These are phyloP conservation scores for Xylaria grammica DNA, from an alignment of 495 filamentous ascomycete species.

Conservation along the genomic window DNA sequence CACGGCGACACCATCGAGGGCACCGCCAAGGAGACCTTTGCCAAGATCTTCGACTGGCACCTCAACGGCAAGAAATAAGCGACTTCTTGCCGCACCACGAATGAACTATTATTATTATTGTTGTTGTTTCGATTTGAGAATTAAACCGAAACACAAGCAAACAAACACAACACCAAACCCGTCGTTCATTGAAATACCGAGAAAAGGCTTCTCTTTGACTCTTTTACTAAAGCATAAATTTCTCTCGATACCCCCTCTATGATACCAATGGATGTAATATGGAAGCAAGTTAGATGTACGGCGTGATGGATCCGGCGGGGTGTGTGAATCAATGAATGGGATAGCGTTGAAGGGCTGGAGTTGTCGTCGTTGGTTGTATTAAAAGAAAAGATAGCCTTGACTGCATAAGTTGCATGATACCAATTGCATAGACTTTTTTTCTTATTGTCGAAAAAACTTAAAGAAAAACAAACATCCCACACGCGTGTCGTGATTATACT, in stretches of 20 bases:
- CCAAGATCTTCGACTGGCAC: conserved; percentile 87
- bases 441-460: conserved; percentile 25
- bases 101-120: too few relatives aligned
- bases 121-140: too few relatives aligned
- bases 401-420: conserved; percentile 24
- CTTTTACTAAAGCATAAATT: conserved; percentile 9
- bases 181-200: conserved; percentile 12
- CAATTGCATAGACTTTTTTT: conserved; percentile 25
- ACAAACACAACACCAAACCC: neutral
- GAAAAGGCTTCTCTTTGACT: conserved; percentile 11
- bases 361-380: too few relatives aligned
- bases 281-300: conserved; percentile 9
- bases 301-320: too few relatives aligned
- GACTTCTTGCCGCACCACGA: neutral
- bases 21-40: conserved; percentile 75
- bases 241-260: conserved; percentile 22
- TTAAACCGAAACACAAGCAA: too few relatives aligned
- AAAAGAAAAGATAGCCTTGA: conserved; percentile 13
- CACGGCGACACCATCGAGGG: conserved; percentile 90
- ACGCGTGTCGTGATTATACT: too few relatives aligned
- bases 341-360: conserved; percentile 19
- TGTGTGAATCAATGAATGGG: neutral
- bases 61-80: conserved; percentile 58
- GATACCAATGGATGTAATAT: conserved; percentile 22
- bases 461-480: too few relatives aligned